Evolutionary conservation across 2,329 filamentous ascomycete genomes (phyloP), one percentile per base, ranked within the genome.

Genomic region (Apiospora kogelbergensis): DNA sequence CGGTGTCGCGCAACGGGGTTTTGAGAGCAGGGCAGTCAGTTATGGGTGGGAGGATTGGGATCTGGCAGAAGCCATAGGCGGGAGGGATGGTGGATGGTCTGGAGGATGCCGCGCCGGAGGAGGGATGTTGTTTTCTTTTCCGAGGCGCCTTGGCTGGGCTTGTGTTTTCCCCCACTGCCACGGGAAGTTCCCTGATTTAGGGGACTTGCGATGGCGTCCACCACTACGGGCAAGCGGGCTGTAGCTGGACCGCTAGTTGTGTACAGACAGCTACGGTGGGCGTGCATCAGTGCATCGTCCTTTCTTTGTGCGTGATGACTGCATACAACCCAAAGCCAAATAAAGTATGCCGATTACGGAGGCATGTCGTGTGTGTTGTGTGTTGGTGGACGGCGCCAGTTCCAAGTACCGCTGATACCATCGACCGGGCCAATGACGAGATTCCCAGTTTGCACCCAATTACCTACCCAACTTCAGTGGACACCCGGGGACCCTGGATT

Each of bases 401-500:
- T 20, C 42, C 2, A 44, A 44, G 10, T 45, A 45, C 20, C 13
- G 41, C 20, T 65, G 63, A n/a, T 65, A 44, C 63, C 63, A 65
- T 65, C 20, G 63, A 22, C 63, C 17, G 15, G 33, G 63, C 15
- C 24, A 22, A 65, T 65, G 63, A 65, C 63, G 63, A 65, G 63
- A 65, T 30, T 65, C 17, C 20, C 17, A 60, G 37, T 60, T 60
- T 37, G 53, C 30, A 17, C 53, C 40, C 40, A 4, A 4, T 7
- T 33, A 7, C 4, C 40, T 26, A 24, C 48, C n/a, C 46, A 30
- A 30, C 33, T 60, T 33, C 48, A 37, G 48, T 60, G 48, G 48
- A 15, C 24, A 60, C 30, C 1, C 48, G 48, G 48, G 33, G n/a
- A n/a, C n/a, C n/a, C n/a, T n/a, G n/a, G n/a, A n/a, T n/a, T n/a